These are phyloP conservation scores for Cyclostephanos invisitatus DNA, from an alignment of 108 stramenopile species.

Conservation along the genomic window DNA sequence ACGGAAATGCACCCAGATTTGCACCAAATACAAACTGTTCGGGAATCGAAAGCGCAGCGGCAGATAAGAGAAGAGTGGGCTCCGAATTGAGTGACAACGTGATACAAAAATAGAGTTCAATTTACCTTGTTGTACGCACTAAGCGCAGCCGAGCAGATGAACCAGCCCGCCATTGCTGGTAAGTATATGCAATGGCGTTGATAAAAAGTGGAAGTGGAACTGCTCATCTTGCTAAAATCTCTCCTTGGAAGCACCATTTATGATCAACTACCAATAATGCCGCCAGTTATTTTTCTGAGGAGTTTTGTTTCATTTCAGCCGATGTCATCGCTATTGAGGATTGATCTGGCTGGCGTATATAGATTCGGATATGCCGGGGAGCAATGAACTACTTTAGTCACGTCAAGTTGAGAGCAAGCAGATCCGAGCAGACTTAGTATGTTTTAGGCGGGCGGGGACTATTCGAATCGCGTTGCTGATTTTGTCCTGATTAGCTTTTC, in stretches of 20 bases:
- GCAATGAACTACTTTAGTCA: not conserved
- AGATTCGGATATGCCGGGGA: not conserved
- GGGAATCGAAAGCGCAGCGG: not conserved
- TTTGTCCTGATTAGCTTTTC: no score
- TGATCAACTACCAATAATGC: not conserved
- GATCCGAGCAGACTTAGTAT: no score
- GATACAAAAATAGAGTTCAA: not conserved
- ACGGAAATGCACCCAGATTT: slow-evolving; percentile 74
- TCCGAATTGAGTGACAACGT: slow-evolving; percentile 11
- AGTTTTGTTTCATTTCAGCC: not conserved
- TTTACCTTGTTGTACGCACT: slow-evolving; percentile 50
- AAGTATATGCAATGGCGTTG: slow-evolving; percentile 75
- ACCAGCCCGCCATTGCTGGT: slow-evolving; percentile 86
- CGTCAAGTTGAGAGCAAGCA: no score
- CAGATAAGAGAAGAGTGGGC: slow-evolving; percentile 2
- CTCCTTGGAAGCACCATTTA: not conserved
- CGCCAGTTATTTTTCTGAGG: not conserved
- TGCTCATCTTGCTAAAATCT: not conserved
- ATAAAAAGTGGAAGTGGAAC: slow-evolving; percentile 50
- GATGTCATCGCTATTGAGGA: not conserved
- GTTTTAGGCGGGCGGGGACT: no score
- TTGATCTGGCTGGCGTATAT: not conserved
- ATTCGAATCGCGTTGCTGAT: no score
- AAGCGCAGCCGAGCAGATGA: slow-evolving; percentile 84
- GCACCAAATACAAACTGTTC: slow-evolving; percentile 67